Conservation (phyloP, 495 filamentous ascomycete genomes). For the Thozetella sp. region DNA sequence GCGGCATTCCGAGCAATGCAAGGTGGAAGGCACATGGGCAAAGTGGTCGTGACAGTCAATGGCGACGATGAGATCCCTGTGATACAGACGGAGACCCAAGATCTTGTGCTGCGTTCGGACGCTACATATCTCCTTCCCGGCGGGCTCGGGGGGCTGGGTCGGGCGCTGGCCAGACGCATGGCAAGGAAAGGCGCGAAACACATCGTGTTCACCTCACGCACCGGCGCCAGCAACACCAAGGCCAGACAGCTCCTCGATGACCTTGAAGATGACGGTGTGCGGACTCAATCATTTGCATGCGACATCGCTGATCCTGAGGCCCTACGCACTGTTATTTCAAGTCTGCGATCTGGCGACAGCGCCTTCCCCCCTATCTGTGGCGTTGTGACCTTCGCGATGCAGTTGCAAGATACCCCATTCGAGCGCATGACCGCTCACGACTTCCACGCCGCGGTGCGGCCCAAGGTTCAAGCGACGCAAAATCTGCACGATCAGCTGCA, state of each 20-base stretch:
- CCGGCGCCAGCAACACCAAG: slow-evolving; percentile 39
- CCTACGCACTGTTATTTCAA: slow-evolving; percentile 26
- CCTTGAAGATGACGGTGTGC: slow-evolving; percentile 29
- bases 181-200: slow-evolving; percentile 57
- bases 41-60: slow-evolving; percentile 51
- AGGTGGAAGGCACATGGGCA: slow-evolving; percentile 58
- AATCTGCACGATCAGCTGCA: slow-evolving; percentile 58
- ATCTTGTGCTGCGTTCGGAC: slow-evolving; percentile 38
- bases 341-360: too few relatives aligned
- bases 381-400: slow-evolving; percentile 54
- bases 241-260: slow-evolving; percentile 48
- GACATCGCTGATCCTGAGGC: slow-evolving; percentile 38
- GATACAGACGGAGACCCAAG: slow-evolving; percentile 27
- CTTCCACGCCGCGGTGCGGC: slow-evolving; percentile 49
- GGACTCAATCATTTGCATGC: slow-evolving; percentile 34
- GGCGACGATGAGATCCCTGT: slow-evolving; percentile 40
- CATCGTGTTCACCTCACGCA: slow-evolving; percentile 61
- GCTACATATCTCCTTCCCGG: slow-evolving; percentile 62
- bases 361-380: slow-evolving; percentile 48
- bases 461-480: slow-evolving; percentile 58
- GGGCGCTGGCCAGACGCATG: slow-evolving; percentile 61
- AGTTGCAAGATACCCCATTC: slow-evolving; percentile 58
- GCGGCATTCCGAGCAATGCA: slow-evolving; percentile 60
- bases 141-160: slow-evolving; percentile 66
- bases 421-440: slow-evolving; percentile 56